Base-by-base conservation (phyloP, 345 rosid species). In the Gossypium longicalyx region DNA sequence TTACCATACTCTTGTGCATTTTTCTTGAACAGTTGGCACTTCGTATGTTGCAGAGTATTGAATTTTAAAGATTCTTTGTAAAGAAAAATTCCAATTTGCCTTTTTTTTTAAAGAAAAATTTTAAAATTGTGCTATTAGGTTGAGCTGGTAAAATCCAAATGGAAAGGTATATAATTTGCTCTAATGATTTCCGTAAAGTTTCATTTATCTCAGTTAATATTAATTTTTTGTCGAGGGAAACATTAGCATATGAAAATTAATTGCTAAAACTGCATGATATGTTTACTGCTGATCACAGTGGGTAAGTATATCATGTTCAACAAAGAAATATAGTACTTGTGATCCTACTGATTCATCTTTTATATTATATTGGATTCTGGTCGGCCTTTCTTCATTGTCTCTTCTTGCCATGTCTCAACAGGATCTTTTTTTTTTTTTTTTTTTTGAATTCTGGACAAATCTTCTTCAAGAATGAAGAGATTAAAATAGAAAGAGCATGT, bases 1-100 rank as follows among this genome's bases (percentile, higher is more conserved):
- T n/a, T 41, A 64, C 16, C 68, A 63, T 63, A 38, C 67, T 29
- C 68, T 16, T 41, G 13, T 62, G 20, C 45, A 64, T 64, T 64
- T 6, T 38, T 64, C 68, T 64, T 64, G 68, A 23, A 64, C 68
- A 41, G 49, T 41, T 64, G 68, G 15, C 23, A 9, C 41, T 34
- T 34, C 7, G 41, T 7, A 34, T 34, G 41, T 34, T 34, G 41
- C 41, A 34, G 1, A 5, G 41, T 34, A 34, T 34, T 34, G 41
- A 5, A 34, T 34, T 34, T 34, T 34, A 34, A 34, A 34, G 41
- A 34, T 34, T 34, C 7, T 34, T 34, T 34, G 41, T 5, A 34
- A 34, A 34, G 41, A 34, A 34, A 34, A 34, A 5, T 34, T 34
- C 41, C 41, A 34, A 34, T 34, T 5, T 34, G 5, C 41, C 41